phyloP scores from a whole-genome alignment of 352 stramenopile genomes.

The Phytophthora pseudosyringae region DNA sequence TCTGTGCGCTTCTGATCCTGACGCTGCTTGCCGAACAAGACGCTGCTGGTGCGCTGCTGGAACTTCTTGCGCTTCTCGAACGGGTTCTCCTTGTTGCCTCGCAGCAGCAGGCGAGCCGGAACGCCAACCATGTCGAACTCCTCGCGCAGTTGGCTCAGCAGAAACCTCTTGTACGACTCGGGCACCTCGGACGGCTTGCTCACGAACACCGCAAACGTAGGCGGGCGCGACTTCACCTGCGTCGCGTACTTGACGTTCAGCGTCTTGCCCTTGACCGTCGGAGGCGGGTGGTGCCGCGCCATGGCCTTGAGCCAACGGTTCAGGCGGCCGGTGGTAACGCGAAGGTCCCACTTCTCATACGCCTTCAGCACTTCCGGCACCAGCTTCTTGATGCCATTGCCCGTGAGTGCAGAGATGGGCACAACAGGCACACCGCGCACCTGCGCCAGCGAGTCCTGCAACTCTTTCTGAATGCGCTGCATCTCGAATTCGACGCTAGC shows the following conservation, averaged over 20 bases:
- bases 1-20: constrained; percentile 21
- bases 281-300: constrained; percentile 80
- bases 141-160: constrained; percentile 78
- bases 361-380: constrained; percentile 84
- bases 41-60: constrained; percentile 74
- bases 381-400: constrained; percentile 80
- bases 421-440: constrained; percentile 81
- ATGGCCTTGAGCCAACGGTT: constrained; percentile 90
- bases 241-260: constrained; percentile 91
- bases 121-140: constrained; percentile 89
- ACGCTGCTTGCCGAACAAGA: constrained; percentile 65
- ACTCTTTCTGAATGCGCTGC: constrained; percentile 70
- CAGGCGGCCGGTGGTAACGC: constrained; percentile 74
- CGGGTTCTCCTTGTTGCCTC: constrained; percentile 82
- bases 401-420: constrained; percentile 77
- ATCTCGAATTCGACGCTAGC: constrained; percentile 64
- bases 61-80: constrained; percentile 88
- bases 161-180: constrained; percentile 79
- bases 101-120: constrained; percentile 73
- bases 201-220: constrained; percentile 85
- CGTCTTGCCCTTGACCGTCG: constrained; percentile 83
- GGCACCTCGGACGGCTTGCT: constrained; percentile 81
- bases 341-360: constrained; percentile 84
- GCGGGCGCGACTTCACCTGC: constrained; percentile 82
- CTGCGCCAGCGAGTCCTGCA: constrained; percentile 75